Evolutionary conservation across 2,329 filamentous ascomycete species (phyloP), one percentile per base, ranked within the genome.

Genomic region (Diaporthe sp.): DNA sequence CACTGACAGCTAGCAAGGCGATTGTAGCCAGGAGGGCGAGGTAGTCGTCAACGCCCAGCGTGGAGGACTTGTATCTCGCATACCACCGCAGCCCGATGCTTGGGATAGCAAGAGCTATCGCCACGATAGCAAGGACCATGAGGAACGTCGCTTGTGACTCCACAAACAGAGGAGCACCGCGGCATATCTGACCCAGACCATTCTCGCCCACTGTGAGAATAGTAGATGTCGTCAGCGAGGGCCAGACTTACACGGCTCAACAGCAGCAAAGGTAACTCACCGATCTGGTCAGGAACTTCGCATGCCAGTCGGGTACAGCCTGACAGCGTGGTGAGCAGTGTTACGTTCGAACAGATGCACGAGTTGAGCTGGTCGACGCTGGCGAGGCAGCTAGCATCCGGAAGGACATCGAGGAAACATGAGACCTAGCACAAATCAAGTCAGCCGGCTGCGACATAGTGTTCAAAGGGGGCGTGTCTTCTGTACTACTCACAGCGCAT

Each of bases 1-100:
- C 67, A 46, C 39, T 12, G 51, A 65, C 42, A 5, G 46, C 44
- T 28, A 74, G n/a, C 28, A 71, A 49, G 13, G 59, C 39, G 31
- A 70, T 37, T 9, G 73, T 57, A 37, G 73, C 73, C 12, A 61
- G 19, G 25, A 74, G 49, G n/a, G 67, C 73, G 42, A 69, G 58
- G 22, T 74, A 74, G 57, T 74, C 73, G 28, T 74, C 73, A 49
- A 58, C n/a, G 55, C 73, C 65, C 58, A 74, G 55, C 55, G 49
- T 71, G 44, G 65, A 72, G 42, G 67, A 74, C 44, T 57, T 12
- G 34, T 28, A 71, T 44, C 73, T 71, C n/a, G 65, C 67, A 31
- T 42, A 46, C 73, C 65, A 72, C n/a, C 73, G 65, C 55, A 74
- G 15, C 3, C 39, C 53, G 22, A 74, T 74, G 42, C 65, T 74